These are phyloP conservation scores for Xylariaceae sp. DNA, from an alignment of 2,329 filamentous ascomycete species.

Conservation along the genomic window DNA sequence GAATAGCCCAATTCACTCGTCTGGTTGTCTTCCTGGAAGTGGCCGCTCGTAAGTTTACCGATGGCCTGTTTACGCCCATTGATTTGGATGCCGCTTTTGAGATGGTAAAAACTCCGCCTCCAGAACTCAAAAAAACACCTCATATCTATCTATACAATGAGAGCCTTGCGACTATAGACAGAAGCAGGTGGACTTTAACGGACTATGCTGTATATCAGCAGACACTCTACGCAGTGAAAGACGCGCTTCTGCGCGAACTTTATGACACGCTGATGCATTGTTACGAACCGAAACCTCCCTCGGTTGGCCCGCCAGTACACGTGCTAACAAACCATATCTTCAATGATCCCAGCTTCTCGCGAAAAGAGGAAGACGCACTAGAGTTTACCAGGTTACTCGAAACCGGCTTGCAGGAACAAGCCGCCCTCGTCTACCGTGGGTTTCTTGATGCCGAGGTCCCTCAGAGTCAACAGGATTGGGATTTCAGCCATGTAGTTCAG, in stretches of 20 bases:
- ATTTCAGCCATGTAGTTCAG: slow-evolving; percentile 87
- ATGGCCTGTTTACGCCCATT: slow-evolving; percentile 78
- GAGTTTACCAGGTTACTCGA: slow-evolving; percentile 73
- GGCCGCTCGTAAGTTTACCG: slow-evolving; percentile 79
- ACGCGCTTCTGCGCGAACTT: slow-evolving; percentile 81
- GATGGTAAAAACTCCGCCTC: slow-evolving; percentile 72
- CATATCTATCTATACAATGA: slow-evolving; percentile 55
- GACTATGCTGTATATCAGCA: slow-evolving; percentile 75
- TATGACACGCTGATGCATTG: slow-evolving; percentile 86
- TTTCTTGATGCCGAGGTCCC: slow-evolving; percentile 82
- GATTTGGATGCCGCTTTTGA: slow-evolving; percentile 84
- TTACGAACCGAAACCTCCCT: slow-evolving; percentile 85
- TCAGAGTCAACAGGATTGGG: slow-evolving; percentile 78
- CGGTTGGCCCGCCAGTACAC: slow-evolving; percentile 77
- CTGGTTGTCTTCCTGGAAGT: slow-evolving; percentile 84
- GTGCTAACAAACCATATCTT: slow-evolving; percentile 82
- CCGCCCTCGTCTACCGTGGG: slow-evolving; percentile 76
- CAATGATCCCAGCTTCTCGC: slow-evolving; percentile 73
- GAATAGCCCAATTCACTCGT: slow-evolving; percentile 80
- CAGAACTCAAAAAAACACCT: slow-evolving; percentile 66
- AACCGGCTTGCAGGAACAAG: slow-evolving; percentile 73
- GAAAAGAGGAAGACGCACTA: slow-evolving; percentile 68
- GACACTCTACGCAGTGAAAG: slow-evolving; percentile 73
- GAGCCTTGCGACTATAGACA: slow-evolving; percentile 59
- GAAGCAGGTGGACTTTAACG: slow-evolving; percentile 67